Base-by-base conservation (phyloP, 305 asterid species). In the Fraxinus nigra region DNA sequence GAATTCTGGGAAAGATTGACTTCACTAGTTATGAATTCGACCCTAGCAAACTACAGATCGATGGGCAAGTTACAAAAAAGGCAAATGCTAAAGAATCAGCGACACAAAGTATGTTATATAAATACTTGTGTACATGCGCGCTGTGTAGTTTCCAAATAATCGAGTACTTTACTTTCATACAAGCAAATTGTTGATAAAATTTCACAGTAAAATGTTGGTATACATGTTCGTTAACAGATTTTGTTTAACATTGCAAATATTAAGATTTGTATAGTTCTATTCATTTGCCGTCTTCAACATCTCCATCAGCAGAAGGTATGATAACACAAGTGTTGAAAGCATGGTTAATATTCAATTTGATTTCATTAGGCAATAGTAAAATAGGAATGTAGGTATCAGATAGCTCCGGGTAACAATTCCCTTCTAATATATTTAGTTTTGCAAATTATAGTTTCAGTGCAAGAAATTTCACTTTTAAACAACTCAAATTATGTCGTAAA, bases 1-100 rank as follows among this genome's bases (percentile, higher is more conserved):
- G 97, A 89, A 89, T 82, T 89, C 97, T 22, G 80, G 84, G 61
- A 80, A 80, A 51, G 70, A 65, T 43, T 81, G 83, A 85, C 81
- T 76, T 33, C n/a, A 10, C 54, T 43, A 11, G 5, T 43, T 43
- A 43, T 43, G 54, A 43, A 43, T 43, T 43, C 13, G 54, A 43
- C 54, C 3, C 54, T 43, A 43, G 51, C 51, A 43, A 43, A 43
- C 51, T 43, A 43, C 16, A 10, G 16, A 43, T 43, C 54, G 54
- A 11, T 43, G 4, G 54, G 54, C 54, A 43, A 43, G 8, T 35
- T 35, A 35, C 38, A 5, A 5, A 5, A 35, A 35, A 3, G 46
- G 46, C 11, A 38, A 1, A 38, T 8, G 46, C 46, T 7, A 38
- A 7, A 38, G 46, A 38, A 38, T 38, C 46, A 38, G 46, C 46